phyloP scores from a whole-genome alignment of 2,329 filamentous ascomycete genomes.

The Fusarium hostae region DNA sequence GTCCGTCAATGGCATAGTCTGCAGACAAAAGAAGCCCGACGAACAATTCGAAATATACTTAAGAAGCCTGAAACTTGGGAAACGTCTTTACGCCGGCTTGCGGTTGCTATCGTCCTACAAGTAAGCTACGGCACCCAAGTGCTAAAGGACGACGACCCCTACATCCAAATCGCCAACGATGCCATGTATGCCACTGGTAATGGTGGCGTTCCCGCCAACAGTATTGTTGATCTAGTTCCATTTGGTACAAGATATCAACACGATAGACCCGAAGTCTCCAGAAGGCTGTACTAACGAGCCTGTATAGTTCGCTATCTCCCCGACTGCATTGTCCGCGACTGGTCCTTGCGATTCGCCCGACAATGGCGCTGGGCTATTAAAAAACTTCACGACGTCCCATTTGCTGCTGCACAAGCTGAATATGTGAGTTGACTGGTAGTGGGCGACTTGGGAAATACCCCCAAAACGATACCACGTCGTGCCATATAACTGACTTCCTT shows the following conservation, averaged over 20 bases:
- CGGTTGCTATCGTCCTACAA: constrained; percentile 48
- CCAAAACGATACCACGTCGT: neutral
- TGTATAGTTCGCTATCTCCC: constrained; percentile 41
- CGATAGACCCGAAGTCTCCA: neutral
- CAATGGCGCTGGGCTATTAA: constrained; percentile 50
- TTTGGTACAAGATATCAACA: constrained; percentile 34
- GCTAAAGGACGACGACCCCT: constrained; percentile 44
- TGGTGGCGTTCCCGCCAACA: constrained; percentile 47
- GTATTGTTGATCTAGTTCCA: constrained; percentile 60
- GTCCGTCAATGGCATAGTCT: constrained; percentile 44
- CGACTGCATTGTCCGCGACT: constrained; percentile 47
- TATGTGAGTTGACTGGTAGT: constrained; percentile 36
- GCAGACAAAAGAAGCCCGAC: constrained; percentile 40
- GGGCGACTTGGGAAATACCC: neutral
- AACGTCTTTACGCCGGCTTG: constrained; percentile 45
- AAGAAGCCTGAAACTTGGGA: constrained; percentile 38
- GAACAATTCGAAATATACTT: constrained; percentile 38
- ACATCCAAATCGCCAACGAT: constrained; percentile 47
- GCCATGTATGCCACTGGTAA: constrained; percentile 48
- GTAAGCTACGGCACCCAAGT: constrained; percentile 49
- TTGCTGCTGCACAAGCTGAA: constrained; percentile 44
- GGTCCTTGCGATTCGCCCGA: constrained; percentile 48
- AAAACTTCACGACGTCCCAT: constrained; percentile 49
- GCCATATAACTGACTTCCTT: constrained; percentile 20
- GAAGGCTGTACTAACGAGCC: constrained; percentile 11